These are phyloP conservation scores for Brassica rapa DNA, from an alignment of 345 rosid genomes.

Conservation along the genomic window DNA sequence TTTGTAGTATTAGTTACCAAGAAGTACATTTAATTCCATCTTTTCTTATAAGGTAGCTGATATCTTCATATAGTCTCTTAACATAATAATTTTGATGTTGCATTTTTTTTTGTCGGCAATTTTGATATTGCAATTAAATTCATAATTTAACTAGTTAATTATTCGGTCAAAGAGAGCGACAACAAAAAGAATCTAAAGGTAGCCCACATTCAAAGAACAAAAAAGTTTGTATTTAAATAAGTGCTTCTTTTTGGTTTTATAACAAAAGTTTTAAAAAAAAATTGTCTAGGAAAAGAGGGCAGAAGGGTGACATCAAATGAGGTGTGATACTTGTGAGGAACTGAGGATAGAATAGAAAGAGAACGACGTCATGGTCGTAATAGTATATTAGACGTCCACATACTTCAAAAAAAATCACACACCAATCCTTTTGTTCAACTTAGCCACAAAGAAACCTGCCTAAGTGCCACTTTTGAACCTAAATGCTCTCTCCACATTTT, in stretches of 20 bases:
- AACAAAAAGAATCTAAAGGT: slow-evolving; percentile 32
- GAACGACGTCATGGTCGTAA: slow-evolving; percentile 11
- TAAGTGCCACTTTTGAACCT: slow-evolving; percentile 4
- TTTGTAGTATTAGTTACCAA: neutral
- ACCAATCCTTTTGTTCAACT: slow-evolving; percentile 30
- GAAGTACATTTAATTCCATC: neutral
- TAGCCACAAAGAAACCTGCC: slow-evolving; percentile 29
- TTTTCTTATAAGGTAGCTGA: neutral
- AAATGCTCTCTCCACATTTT: neutral
- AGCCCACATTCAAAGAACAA: slow-evolving; percentile 31
- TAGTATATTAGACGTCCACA: slow-evolving; percentile 10
- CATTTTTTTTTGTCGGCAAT: neutral
- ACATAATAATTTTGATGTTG: slow-evolving; percentile 5
- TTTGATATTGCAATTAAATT: slow-evolving; percentile 11
- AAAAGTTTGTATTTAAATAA: slow-evolving; percentile 3
- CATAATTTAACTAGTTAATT: neutral
- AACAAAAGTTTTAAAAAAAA: neutral
- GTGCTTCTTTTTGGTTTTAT: neutral
- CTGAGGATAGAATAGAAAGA: slow-evolving; percentile 16
- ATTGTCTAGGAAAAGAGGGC: neutral
- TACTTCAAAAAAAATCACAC: neutral
- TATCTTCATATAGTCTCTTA: slow-evolving; percentile 2
- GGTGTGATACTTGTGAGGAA: neutral
- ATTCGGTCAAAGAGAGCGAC: slow-evolving; percentile 38
- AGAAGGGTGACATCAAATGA: neutral